phyloP scores from a whole-genome alignment of 371 early-diverging fungal genomes.

The Dinochytrium kinnereticum region DNA sequence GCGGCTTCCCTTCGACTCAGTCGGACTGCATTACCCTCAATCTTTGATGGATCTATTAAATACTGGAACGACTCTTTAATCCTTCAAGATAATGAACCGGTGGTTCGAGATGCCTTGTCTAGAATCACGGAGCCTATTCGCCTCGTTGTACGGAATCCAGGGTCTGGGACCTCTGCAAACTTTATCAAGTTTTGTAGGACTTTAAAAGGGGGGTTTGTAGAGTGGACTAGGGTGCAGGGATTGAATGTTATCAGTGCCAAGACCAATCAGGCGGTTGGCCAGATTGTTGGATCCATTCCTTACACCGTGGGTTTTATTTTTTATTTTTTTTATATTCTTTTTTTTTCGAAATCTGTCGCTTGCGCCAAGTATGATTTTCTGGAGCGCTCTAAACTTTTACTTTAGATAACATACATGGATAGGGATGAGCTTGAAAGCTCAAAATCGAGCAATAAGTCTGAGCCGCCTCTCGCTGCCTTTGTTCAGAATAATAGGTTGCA shows the following conservation, averaged over 20 bases:
- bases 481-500: slow-evolving; percentile 5
- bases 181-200: neutral
- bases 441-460: neutral
- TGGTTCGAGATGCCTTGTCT: neutral
- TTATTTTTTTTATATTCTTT: neutral
- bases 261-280: slow-evolving; percentile 13
- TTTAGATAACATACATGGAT: slow-evolving; percentile 20
- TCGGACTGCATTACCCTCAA: slow-evolving; percentile 4
- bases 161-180: slow-evolving; percentile 12
- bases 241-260: slow-evolving; percentile 1
- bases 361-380: no score
- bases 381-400: neutral
- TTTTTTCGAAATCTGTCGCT: no score
- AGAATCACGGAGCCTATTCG: slow-evolving; percentile 6
- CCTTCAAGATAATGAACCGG: neutral
- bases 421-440: slow-evolving; percentile 4
- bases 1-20: neutral
- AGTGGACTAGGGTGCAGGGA: neutral
- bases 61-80: slow-evolving; percentile 14
- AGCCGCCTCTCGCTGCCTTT: slow-evolving; percentile 9
- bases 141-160: slow-evolving; percentile 1
- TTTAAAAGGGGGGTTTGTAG: neutral
- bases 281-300: slow-evolving; percentile 6
- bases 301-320: slow-evolving; percentile 15
- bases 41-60: neutral